phyloP scores from a whole-genome alignment of 31 red algal genomes.

The Odonthalia washingtoniensis region DNA sequence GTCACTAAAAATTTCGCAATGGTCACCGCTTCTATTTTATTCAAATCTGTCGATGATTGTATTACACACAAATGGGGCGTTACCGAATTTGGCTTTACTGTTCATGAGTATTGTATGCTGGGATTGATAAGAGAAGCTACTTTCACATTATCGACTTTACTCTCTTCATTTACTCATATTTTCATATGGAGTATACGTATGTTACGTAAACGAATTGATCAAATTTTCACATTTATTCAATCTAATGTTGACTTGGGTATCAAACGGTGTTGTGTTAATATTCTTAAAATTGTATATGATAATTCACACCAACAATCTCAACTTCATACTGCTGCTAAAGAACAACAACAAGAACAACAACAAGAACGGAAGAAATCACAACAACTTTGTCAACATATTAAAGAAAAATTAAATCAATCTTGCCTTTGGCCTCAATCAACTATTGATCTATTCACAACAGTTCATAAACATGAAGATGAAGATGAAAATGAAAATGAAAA shows the following conservation, averaged over 20 bases:
- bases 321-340: no score
- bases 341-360: no score
- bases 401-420: no score
- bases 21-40: background rate
- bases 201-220: background rate
- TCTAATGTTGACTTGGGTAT: background rate
- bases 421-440: no score
- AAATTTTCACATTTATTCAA: background rate
- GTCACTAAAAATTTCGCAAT: background rate
- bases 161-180: background rate
- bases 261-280: background rate
- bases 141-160: background rate
- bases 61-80: no score
- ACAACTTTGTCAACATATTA: no score
- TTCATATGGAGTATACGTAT: background rate
- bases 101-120: background rate
- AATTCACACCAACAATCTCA: no score
- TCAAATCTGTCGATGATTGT: no score
- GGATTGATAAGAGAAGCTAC: background rate
- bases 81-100: background rate
- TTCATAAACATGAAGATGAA: no score
- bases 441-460: no score
- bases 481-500: no score
- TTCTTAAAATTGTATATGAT: background rate
- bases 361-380: no score